These are phyloP conservation scores for Eucalyptus tenuipes DNA, from an alignment of 345 rosid species.

Conservation along the genomic window DNA sequence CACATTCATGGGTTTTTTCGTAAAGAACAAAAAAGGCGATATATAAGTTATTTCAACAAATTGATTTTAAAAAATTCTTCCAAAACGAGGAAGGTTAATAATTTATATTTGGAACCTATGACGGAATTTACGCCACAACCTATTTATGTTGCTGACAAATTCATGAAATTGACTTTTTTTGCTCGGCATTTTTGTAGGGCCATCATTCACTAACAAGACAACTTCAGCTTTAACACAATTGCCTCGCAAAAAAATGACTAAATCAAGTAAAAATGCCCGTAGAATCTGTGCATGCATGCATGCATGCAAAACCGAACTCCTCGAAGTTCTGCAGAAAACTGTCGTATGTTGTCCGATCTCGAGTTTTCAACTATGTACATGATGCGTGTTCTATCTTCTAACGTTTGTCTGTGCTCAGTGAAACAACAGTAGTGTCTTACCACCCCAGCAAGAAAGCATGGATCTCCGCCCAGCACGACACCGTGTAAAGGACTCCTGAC, in stretches of 20 bases:
- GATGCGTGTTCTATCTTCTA: background rate
- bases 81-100: background rate
- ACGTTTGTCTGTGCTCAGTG: slow-evolving; percentile 16
- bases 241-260: background rate
- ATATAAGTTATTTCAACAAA: background rate
- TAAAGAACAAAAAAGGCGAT: background rate
- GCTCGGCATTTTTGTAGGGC: background rate
- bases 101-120: background rate
- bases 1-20: background rate
- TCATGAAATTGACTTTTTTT: background rate
- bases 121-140: background rate
- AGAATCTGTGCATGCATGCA: background rate
- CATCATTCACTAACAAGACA: background rate
- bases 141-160: background rate
- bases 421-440: slow-evolving; percentile 12
- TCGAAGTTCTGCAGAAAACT: background rate
- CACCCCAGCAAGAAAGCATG: slow-evolving; percentile 88
- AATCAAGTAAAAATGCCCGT: background rate
- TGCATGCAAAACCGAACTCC: background rate
- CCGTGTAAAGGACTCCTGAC: slow-evolving; percentile 76
- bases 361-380: slow-evolving; percentile 1
- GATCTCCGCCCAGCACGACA: slow-evolving; percentile 81
- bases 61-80: background rate
- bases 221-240: background rate
- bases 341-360: background rate